Evolutionary conservation across 2,329 filamentous ascomycete species (phyloP).

Genomic region (Berkeleyomyces basicola): DNA sequence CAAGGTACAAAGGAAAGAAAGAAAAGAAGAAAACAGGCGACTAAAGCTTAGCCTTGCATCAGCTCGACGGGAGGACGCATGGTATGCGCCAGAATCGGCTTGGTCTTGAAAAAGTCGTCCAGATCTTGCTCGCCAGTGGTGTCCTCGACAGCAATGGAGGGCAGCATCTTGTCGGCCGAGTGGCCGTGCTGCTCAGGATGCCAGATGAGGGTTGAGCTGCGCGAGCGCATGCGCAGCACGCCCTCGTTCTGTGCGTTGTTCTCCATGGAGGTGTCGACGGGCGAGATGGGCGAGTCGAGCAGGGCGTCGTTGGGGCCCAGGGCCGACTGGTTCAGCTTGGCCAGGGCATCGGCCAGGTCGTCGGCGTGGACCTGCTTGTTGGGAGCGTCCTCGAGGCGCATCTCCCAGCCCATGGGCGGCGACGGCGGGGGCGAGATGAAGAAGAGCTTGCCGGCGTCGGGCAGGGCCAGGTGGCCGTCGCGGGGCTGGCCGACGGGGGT

Average conservation of each 20-base stretch:
- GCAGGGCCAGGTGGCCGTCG: conserved; percentile 45
- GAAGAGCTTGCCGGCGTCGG: conserved; percentile 54
- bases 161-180: conserved; percentile 33
- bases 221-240: conserved; percentile 29
- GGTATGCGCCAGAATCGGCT: conserved; percentile 32
- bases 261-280: conserved; percentile 22
- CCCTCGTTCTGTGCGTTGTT: conserved; percentile 15
- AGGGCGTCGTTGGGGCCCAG: conserved; percentile 14
- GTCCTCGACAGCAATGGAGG: conserved; percentile 51
- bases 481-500: conserved; percentile 36
- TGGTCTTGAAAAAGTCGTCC: conserved; percentile 26
- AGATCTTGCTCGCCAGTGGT: conserved; percentile 38
- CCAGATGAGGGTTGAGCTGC: conserved; percentile 51
- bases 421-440: conserved; percentile 55
- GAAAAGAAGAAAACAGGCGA: neutral
- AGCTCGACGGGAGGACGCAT: conserved; percentile 47
- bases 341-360: conserved; percentile 49
- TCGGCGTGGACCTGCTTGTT: conserved; percentile 55
- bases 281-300: conserved; percentile 24
- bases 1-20: neutral
- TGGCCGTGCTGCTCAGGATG: conserved; percentile 39
- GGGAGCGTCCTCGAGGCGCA: conserved; percentile 49
- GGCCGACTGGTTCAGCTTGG: conserved; percentile 38
- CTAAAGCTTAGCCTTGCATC: conserved; percentile 28
- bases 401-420: conserved; percentile 53